These are phyloP conservation scores for Schizophyllum commune DNA, from an alignment of 1,284 basidiomycete species.

Conservation along the genomic window DNA sequence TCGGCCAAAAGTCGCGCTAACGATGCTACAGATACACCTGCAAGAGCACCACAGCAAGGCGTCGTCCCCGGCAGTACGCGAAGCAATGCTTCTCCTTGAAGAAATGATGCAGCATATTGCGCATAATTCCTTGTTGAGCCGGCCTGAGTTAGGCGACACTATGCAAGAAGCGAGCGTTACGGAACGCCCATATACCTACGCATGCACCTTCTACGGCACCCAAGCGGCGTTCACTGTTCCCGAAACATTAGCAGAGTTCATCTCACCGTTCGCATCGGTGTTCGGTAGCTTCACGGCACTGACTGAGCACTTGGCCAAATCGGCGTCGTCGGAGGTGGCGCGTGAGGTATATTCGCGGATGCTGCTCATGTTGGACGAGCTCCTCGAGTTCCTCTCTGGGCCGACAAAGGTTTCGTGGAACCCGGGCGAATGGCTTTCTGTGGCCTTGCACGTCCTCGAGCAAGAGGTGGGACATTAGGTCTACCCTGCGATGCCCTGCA, in stretches of 20 bases:
- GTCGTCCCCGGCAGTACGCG: constrained; percentile 29
- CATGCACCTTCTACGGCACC: constrained; percentile 54
- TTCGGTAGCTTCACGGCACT: constrained; percentile 48
- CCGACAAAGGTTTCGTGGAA: constrained; percentile 44
- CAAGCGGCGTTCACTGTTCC: constrained; percentile 18
- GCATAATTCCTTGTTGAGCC: constrained; percentile 39
- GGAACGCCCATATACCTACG: constrained; percentile 43
- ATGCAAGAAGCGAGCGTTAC: constrained; percentile 21
- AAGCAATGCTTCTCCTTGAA: constrained; percentile 43
- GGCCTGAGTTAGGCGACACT: constrained; percentile 35
- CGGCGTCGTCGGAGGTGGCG: constrained; percentile 12
- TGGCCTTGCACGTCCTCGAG: constrained; percentile 42
- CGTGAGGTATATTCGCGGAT: constrained; percentile 43
- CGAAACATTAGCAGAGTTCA: constrained; percentile 17
- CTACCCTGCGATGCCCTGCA: background rate
- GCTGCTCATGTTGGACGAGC: constrained; percentile 40
- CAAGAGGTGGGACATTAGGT: constrained; percentile 35
- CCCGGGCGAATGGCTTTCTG: constrained; percentile 46
- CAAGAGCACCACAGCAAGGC: constrained; percentile 26
- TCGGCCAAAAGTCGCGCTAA: constrained; percentile 2
- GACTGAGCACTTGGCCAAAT: constrained; percentile 28
- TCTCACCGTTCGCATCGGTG: constrained; percentile 45
- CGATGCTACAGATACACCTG: constrained; percentile 29
- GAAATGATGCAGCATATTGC: constrained; percentile 49
- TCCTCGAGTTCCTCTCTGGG: constrained; percentile 37